phyloP scores from a whole-genome alignment of 805 yeast genomes.

The Blastobotrys terrestris region DNA sequence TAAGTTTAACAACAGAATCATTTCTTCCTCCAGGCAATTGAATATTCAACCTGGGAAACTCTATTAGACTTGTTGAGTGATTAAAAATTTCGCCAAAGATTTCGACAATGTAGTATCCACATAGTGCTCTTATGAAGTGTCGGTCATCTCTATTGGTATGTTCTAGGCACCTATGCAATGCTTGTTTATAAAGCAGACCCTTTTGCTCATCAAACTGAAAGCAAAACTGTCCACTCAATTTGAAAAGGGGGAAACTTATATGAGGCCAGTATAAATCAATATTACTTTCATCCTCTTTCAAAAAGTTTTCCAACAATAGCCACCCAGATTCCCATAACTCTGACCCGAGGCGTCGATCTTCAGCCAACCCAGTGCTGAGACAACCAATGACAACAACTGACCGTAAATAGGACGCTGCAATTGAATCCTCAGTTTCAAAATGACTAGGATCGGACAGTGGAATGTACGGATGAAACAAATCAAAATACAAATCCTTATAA shows the following conservation, averaged over 20 bases:
- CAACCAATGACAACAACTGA: slow-evolving; percentile 7
- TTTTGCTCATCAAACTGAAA: slow-evolving; percentile 1
- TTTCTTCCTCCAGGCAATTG: neutral
- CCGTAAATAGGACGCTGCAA: slow-evolving; percentile 5
- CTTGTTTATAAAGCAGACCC: neutral
- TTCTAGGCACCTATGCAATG: neutral
- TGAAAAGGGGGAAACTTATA: neutral
- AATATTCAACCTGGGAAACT: neutral
- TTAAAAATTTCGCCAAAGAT: neutral
- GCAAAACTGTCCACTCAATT: neutral
- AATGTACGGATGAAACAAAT: neutral
- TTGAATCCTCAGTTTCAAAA: slow-evolving; percentile 4
- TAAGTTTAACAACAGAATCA: neutral
- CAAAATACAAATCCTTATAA: slow-evolving; percentile 6
- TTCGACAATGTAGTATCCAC: neutral
- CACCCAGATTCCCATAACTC: slow-evolving; percentile 8
- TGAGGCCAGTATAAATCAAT: slow-evolving; percentile 2
- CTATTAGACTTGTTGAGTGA: neutral
- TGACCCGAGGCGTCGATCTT: slow-evolving; percentile 3
- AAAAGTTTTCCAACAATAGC: neutral
- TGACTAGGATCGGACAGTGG: neutral
- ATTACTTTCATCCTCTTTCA: neutral
- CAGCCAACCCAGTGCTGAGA: slow-evolving; percentile 4
- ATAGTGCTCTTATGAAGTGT: neutral
- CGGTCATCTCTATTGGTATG: neutral